Percentiles rank a stretch among this genome's conserved stretches.
These are phyloP conservation scores for Psilocybe subaeruginosa DNA, from an alignment of 768 basidiomycete species.

Conservation along the genomic window DNA sequence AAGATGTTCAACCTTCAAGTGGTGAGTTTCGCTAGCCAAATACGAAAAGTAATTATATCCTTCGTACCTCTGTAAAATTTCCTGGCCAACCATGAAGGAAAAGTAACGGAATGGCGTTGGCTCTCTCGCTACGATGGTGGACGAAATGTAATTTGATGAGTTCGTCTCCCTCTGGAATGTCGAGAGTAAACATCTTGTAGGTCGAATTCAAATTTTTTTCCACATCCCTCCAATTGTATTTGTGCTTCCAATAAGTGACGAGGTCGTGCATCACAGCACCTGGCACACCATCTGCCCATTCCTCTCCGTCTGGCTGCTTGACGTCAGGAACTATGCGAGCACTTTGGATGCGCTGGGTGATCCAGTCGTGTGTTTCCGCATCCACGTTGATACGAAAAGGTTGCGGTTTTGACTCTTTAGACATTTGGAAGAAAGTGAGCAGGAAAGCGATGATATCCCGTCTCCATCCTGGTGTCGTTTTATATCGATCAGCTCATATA, in stretches of 20 bases:
- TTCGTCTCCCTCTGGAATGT: conserved; percentile 47
- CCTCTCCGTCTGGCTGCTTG: conserved; percentile 42
- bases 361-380: conserved; percentile 38
- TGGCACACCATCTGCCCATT: conserved; percentile 54
- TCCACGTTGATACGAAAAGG: conserved; percentile 46
- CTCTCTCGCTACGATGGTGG: conserved; percentile 44
- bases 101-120: conserved; percentile 53
- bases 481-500: no score
- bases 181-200: conserved; percentile 52
- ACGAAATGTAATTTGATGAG: conserved; percentile 55
- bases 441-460: not conserved
- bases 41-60: no score
- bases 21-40: not conserved
- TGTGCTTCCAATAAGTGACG: conserved; percentile 44
- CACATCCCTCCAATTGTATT: conserved; percentile 52
- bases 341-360: conserved; percentile 44
- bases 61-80: conserved; percentile 35
- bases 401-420: conserved; percentile 10
- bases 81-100: conserved; percentile 59
- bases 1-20: conserved; percentile 28
- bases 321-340: conserved; percentile 47
- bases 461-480: no score
- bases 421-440: not conserved
- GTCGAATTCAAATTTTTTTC: conserved; percentile 48
- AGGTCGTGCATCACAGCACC: conserved; percentile 42